Conservation (phyloP, 2,329 filamentous ascomycete genomes). For the Fusarium sulawesiense region DNA sequence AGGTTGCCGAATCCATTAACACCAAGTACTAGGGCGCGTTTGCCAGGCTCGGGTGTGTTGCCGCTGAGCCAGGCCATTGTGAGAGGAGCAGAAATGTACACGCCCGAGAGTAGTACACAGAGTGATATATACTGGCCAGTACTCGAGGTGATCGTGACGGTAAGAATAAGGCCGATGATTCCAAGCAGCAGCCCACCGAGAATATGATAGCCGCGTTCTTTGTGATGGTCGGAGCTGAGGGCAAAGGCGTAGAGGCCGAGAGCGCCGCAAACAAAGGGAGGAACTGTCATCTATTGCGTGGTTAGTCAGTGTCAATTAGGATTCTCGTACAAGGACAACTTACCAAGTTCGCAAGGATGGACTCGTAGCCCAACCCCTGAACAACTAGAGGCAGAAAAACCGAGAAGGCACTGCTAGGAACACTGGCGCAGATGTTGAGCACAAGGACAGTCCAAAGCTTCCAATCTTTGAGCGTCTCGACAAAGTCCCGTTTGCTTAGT, state of each 20-base stretch:
- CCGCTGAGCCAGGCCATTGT: constrained; percentile 47
- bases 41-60: constrained; percentile 47
- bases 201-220: constrained; percentile 45
- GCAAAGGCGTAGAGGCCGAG: constrained; percentile 45
- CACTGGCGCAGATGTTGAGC: constrained; percentile 46
- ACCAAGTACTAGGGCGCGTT: constrained; percentile 45
- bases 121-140: constrained; percentile 42
- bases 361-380: constrained; percentile 45
- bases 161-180: constrained; percentile 42
- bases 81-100: constrained; percentile 44
- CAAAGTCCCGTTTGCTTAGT: constrained; percentile 38
- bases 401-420: constrained; percentile 44
- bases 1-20: constrained; percentile 47
- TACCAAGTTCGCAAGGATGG: constrained; percentile 45
- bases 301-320: background rate
- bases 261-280: constrained; percentile 45
- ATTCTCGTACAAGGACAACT: background rate
- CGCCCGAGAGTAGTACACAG: constrained; percentile 43
- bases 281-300: constrained; percentile 41
- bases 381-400: constrained; percentile 46
- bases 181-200: constrained; percentile 39
- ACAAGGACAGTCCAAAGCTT: constrained; percentile 44
- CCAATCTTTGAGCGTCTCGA: constrained; percentile 46
- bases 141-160: constrained; percentile 39
- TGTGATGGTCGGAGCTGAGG: constrained; percentile 41